These are phyloP conservation scores for Ampelocalamus luodianensis DNA, from an alignment of 176 grass and related monocot species.

Conservation along the genomic window DNA sequence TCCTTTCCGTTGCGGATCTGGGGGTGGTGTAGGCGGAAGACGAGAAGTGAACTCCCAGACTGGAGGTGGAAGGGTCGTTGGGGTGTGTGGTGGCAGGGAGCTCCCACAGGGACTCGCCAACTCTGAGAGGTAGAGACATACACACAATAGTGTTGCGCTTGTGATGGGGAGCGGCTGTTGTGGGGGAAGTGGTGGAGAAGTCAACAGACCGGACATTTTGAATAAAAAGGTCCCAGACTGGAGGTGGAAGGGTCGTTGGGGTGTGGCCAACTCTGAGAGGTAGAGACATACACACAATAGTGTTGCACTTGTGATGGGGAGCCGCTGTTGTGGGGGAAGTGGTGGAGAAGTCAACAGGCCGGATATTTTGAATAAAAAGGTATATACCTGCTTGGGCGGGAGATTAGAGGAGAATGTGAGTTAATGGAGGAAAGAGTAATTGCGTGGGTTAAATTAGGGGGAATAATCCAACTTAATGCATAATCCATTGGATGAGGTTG, in stretches of 20 bases:
- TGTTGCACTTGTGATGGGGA: background rate
- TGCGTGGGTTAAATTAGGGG: background rate
- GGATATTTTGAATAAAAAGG: background rate
- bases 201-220: background rate
- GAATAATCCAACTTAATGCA: background rate
- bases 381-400: background rate
- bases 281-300: no score
- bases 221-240: background rate
- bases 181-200: background rate
- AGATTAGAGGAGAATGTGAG: background rate
- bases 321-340: background rate
- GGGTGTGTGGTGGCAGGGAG: background rate
- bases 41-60: background rate
- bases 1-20: background rate
- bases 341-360: background rate
- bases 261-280: no score
- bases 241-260: background rate
- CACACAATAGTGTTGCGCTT: background rate
- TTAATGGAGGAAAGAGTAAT: background rate
- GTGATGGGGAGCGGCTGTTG: background rate
- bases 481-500: constrained; percentile 11
- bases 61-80: background rate
- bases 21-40: background rate
- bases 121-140: background rate
- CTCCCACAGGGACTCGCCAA: background rate